These are phyloP conservation scores for Triticum turgidum DNA, from an alignment of 176 grass and related monocot species.

Conservation along the genomic window DNA sequence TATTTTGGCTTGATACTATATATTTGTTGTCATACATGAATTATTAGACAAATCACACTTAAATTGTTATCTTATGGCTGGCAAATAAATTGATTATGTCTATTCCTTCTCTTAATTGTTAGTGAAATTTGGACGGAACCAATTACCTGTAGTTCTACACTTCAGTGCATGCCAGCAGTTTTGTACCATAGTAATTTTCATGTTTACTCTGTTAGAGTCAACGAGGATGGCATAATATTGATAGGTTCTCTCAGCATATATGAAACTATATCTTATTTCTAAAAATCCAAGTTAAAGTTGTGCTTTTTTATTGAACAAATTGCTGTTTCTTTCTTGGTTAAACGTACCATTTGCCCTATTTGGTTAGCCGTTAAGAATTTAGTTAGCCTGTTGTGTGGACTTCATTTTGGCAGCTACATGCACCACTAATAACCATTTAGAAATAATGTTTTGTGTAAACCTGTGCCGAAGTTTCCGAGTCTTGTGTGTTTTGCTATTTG, in stretches of 20 bases:
- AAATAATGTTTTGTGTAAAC: neutral
- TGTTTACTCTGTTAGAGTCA: neutral
- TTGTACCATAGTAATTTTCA: no score
- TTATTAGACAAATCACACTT: neutral
- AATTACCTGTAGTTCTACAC: no score
- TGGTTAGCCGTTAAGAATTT: neutral
- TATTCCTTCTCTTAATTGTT: neutral
- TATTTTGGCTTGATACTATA: neutral
- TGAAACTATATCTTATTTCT: neutral
- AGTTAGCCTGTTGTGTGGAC: neutral
- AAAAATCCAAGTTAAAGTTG: neutral
- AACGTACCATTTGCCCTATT: neutral
- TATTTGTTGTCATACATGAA: neutral
- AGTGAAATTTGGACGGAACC: no score
- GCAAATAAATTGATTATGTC: no score
- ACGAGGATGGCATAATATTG: neutral
- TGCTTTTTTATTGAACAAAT: neutral
- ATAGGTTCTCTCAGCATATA: neutral
- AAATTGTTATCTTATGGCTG: neutral
- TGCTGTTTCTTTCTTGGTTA: neutral
- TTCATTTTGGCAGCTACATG: neutral
- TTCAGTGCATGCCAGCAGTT: no score
- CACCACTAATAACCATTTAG: neutral
- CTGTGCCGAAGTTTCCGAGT: no score
- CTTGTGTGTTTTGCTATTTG: no score